Conservation (phyloP, 2,329 filamentous ascomycete genomes). For the Trichothecium sympodiale region DNA sequence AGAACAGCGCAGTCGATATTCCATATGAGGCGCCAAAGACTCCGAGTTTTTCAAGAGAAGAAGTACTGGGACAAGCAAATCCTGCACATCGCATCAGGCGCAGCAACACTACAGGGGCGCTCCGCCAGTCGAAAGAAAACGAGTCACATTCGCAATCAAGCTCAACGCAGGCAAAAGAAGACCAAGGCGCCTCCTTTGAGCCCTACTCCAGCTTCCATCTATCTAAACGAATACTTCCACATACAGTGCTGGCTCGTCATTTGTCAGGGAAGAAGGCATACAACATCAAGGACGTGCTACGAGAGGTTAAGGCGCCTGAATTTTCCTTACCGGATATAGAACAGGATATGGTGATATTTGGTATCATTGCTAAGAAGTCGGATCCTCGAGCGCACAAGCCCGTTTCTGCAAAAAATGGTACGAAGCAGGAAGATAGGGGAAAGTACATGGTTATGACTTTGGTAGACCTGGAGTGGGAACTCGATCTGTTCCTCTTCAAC, state of each 20-base stretch:
- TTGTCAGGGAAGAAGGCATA: constrained; percentile 69
- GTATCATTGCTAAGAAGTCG: constrained; percentile 80
- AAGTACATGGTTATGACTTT: constrained; percentile 92
- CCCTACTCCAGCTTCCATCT: constrained; percentile 79
- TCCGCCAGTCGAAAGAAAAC: constrained; percentile 5
- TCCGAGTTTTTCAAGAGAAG: constrained; percentile 50
- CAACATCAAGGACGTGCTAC: constrained; percentile 69
- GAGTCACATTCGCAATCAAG: constrained; percentile 4
- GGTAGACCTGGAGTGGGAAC: constrained; percentile 78
- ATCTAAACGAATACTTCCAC: constrained; percentile 70
- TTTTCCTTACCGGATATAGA: constrained; percentile 76
- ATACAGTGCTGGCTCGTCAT: constrained; percentile 67
- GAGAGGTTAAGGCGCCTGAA: constrained; percentile 68
- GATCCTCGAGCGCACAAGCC: constrained; percentile 55
- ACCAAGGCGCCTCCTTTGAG: constrained; percentile 53
- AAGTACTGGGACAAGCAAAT: constrained; percentile 35
- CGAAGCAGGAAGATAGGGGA: constrained; percentile 45
- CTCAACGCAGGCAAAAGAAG: constrained; percentile 6
- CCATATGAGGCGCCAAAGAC: constrained; percentile 34
- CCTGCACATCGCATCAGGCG: constrained; percentile 18
- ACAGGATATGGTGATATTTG: constrained; percentile 82
- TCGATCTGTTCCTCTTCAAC: constrained; percentile 88
- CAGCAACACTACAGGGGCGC: constrained; percentile 30
- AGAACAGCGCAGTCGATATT: constrained; percentile 43
- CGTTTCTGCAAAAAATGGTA: constrained; percentile 27